Evolutionary conservation across 257 asterid species (phyloP), one percentile per base, ranked within the genome.

Genomic region (Plectranthus barbatus): DNA sequence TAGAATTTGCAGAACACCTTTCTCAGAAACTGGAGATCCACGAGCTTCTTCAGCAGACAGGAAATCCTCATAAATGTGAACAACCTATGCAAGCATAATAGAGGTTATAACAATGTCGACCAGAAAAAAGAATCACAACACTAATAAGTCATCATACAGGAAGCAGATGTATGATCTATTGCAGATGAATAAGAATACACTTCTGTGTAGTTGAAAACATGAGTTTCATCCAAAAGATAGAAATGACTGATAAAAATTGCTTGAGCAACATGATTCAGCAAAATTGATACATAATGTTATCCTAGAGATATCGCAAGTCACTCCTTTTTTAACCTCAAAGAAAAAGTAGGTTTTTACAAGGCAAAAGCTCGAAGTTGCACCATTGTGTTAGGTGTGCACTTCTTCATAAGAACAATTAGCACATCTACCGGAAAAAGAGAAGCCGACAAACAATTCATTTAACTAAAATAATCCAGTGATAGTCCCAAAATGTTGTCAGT

Each of bases 1-100:
- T 49, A 93, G 58, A 52, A 93, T 79, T 83, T 93, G 99, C 71
- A 93, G 75, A 75, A 81, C 68, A 62, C 97, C 99, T 79, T 82
- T 90, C 53, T 93, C 99, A 12, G 97, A 81, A 65, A 93, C 84
- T 73, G 56, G 91, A 67, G 75, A 71, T 39, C 73, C 81, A 52
- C 41, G 60, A 39, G 68, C 72, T 72, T 83, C 95, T 74, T 82
- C 83, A 58, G 68, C 59, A 47, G 81, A 74, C 74, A 90, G 77
- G 80, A 93, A 85, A 75, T 77, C 87, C 55, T 68, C 88, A 80
- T 87, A 93, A 62, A 84, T 76, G 55, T 72, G 86, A 71, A 84
- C 73, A 49, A 93, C 83, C 99, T 93, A 56, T 54, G 69, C 69
- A 72, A 72, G 64, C 34, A 63, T 34, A 59, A 61, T 50, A 47